Evolutionary conservation across 2,329 filamentous ascomycete genomes (phyloP).

Genomic region (Ascomycota sp.): DNA sequence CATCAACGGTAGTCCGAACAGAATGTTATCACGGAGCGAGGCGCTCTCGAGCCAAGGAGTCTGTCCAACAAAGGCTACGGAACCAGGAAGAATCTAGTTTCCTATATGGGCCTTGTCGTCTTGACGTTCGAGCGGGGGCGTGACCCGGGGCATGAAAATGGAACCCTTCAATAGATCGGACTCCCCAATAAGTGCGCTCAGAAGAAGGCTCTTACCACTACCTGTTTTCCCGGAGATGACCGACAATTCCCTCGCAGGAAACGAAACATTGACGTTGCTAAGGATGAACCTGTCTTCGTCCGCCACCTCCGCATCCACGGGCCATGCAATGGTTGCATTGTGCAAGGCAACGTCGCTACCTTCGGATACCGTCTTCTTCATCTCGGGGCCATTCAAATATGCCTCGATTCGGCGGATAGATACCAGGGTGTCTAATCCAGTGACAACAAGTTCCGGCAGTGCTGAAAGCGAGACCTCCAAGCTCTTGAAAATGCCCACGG

Average conservation of each 20-base stretch:
- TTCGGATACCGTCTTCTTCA: constrained; percentile 27
- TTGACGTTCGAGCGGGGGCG: constrained; percentile 28
- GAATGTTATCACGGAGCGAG: constrained; percentile 53
- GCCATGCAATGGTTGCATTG: constrained; percentile 51
- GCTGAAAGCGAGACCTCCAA: constrained; percentile 49
- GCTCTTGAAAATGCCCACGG: constrained; percentile 50
- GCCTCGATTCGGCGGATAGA: constrained; percentile 49
- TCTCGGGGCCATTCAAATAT: constrained; percentile 46
- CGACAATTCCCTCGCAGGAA: constrained; percentile 46
- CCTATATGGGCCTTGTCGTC: constrained; percentile 37
- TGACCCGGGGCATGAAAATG: constrained; percentile 30
- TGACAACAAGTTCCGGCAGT: constrained; percentile 50
- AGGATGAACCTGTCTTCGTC: constrained; percentile 41
- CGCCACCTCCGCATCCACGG: constrained; percentile 35
- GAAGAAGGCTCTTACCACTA: constrained; percentile 52
- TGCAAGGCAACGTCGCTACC: constrained; percentile 41
- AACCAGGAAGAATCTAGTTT: constrained; percentile 47
- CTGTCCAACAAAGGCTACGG: constrained; percentile 55
- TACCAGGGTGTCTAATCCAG: constrained; percentile 49
- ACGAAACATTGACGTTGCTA: constrained; percentile 38
- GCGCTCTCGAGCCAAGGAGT: constrained; percentile 75
- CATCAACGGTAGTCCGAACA: constrained; percentile 52
- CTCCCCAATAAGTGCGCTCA: constrained; percentile 55
- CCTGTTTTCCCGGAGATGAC: constrained; percentile 60
- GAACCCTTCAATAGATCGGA: constrained; percentile 43